Evolutionary conservation across 139 green algal genomes (phyloP), one percentile per base, ranked within the genome.

Genomic region (Chlorella sp.): DNA sequence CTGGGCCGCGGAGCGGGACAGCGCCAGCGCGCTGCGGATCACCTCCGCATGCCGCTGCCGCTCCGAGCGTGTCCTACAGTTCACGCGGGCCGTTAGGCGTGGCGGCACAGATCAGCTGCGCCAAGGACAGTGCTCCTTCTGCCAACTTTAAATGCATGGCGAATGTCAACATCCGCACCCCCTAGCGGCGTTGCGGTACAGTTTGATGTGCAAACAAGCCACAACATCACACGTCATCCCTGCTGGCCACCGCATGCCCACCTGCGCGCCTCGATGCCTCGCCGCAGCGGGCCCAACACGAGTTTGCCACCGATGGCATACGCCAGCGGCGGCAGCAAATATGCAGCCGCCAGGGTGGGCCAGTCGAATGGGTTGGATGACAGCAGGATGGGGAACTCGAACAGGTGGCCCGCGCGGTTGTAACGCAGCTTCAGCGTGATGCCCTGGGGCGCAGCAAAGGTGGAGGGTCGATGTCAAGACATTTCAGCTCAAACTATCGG

Each of bases 331-430:
- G 89, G 87, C 38, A 87, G 24, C 48, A 87, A 3, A n/a, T 87
- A 86, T 30, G 90, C 89, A 38, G 44, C 26, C 62, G 46, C 65
- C n/a, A 64, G 41, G 32, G 51, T 67, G 40, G 83, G 58, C 77
- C 77, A 83, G 40, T 83, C 41, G 24, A 73, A n/a, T 20, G 77
- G 77, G 60, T 56, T 83, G 77, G 34, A 41, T 14, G 82, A 86
- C 38, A 94, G 73, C 38, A 93, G 80, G 11, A 93, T 75, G 6
- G 89, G 89, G 74, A 94, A 89, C 70, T 92, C 85, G 73, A 94
- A 93, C 51, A 80, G 46, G 70, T 93, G 87, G 1, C 88, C 85
- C 26, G 79, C 87, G 14, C 86, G 88, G n/a, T 73, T 77, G 44
- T 88, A 87, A 13, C 83, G 80, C 46, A 84, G 58, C 81, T 86